Evolutionary conservation across 2,329 filamentous ascomycete genomes (phyloP), one percentile per base, ranked within the genome.

Genomic region (Cadophora gregata): DNA sequence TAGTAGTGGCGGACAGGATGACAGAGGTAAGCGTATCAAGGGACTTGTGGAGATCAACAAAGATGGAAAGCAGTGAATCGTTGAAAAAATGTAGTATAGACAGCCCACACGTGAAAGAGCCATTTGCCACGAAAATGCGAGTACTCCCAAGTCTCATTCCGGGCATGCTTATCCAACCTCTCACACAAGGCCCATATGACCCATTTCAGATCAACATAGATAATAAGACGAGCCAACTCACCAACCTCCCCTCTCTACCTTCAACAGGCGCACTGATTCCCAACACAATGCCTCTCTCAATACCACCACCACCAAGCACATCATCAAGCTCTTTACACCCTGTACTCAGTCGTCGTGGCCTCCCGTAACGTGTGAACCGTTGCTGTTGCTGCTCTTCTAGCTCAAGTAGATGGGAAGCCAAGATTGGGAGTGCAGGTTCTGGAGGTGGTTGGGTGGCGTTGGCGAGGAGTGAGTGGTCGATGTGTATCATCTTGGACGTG

Each of bases 231-330:
- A 60, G 29, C 24, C 8, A 59, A 73, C 75, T 72, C 59, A 77
- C 75, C 66, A 77, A 64, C 59, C 70, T 68, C 33, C 73, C 73
- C 48, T 72, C 71, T 24, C 24, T 62, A 2, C 67, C 69, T 45
- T 72, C 74, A 14, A 67, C 73, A 71, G 72, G 74, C 19, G 69
- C 73, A 72, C 74, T 76, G 24, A 76, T 60, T 3, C 76, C 76
- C 19, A 76, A 55, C 14, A 77, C 70, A 50, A 59, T 29, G 1
- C 68, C 70, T 31, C 71, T 66, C 59, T 70, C 68, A 50, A 71
- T 27, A 12, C 68, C 70, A 7, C 65, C 70, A 6, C 68, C 68
- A 62, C 70, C 69, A 24, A 77, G 68, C 29, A 77, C 50, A 47
- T 72, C 70, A 68, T 76, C 74, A 27, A 73, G 66, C 24, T 71